Evolutionary conservation across 2,329 filamentous ascomycete species (phyloP), one percentile per base, ranked within the genome.

Genomic region (Ophiostoma perfectum): DNA sequence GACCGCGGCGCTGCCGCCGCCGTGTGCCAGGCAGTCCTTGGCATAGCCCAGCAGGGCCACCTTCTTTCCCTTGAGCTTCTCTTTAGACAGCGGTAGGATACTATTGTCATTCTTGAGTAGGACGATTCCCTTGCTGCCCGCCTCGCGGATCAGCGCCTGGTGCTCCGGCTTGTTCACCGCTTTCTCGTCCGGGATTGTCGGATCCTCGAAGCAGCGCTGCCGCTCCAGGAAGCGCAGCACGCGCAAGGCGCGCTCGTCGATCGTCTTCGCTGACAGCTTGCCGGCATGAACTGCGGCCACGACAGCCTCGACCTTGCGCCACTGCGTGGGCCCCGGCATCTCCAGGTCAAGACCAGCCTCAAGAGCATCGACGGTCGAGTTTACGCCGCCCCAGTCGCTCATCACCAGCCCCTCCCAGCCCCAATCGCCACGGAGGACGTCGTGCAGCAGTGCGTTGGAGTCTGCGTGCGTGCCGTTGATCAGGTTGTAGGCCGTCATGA

Each of bases 71-170:
- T 66, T 18, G 52, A 42, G 14, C 52, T 60, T 39, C 12, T 38
- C 52, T 16, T 67, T 58, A 12, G 58, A 62, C 58, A 67, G 42
- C 9, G 66, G 66, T 58, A 67, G 36, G 3, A 67, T 11, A 1
- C 27, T 42, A 11, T 55, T 55, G 44, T 63, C 66, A 11, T 67
- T 67, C 41, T 67, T 67, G 38, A 67, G 52, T 5, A 67, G 55
- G 7, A 63, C 55, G 7, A 67, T 62, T 8, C 66, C 52, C 47
- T 67, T 42, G 55, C 52, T 44, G 27, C 66, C 66, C 8, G 66
- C 66, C 14, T 67, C 66, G 12, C 66, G 66, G 66, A 66, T 66
- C 14, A 66, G 66, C 9, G 16, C 41, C 58, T 62, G 58, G 58
- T 62, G 58, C 58, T 62, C 58, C 41, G 65, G 65, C 38, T 60